Conservation (phyloP, 768 basidiomycete genomes). For the Termitomyces titanicus region DNA sequence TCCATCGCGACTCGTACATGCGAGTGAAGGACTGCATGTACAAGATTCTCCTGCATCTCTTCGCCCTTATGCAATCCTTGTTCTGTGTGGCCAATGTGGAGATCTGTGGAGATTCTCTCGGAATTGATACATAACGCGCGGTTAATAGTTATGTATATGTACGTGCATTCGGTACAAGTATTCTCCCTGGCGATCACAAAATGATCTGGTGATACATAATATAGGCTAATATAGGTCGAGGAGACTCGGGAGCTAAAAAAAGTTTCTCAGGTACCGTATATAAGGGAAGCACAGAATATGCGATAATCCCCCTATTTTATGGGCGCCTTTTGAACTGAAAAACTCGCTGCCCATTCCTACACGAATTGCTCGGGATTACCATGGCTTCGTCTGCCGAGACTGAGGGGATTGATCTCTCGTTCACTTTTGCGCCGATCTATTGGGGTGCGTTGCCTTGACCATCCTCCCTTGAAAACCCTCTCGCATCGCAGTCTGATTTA, state of each 20-base stretch:
- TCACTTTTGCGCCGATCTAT: constrained; percentile 27
- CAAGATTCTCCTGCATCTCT: too few species aligned
- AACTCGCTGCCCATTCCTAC: background rate
- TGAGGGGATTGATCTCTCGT: constrained; percentile 18
- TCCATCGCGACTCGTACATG: background rate
- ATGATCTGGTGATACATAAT: too few species aligned
- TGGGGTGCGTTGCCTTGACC: constrained; percentile 19
- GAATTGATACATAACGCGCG: too few species aligned
- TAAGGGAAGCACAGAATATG: background rate
- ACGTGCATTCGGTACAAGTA: background rate
- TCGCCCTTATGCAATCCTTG: background rate
- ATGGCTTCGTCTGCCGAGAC: background rate
- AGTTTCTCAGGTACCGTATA: background rate
- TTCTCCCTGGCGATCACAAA: background rate
- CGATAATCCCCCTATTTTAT: background rate
- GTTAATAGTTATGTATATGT: too few species aligned
- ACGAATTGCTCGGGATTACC: background rate
- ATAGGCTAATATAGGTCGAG: too few species aligned
- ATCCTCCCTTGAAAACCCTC: background rate
- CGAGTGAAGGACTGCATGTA: background rate
- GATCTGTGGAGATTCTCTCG: too few species aligned
- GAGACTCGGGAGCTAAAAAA: background rate
- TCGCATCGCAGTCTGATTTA: background rate
- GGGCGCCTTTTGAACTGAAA: background rate
- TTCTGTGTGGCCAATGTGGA: background rate